Evolutionary conservation across 164 flowering plant genomes (phyloP).

Genomic region (Pachysandra terminalis): DNA sequence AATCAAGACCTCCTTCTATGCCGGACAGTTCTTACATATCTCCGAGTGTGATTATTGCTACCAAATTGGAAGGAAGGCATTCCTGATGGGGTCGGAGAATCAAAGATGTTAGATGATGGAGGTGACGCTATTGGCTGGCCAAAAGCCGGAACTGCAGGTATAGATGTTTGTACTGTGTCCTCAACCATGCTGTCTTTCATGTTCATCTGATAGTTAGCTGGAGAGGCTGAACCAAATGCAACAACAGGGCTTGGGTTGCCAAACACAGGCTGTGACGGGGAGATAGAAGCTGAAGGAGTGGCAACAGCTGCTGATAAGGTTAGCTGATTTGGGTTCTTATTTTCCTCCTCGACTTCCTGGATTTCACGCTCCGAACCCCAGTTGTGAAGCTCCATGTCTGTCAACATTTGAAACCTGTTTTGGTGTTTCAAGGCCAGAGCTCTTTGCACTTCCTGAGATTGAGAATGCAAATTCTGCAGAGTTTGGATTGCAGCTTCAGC

Average conservation of each 20-base stretch:
- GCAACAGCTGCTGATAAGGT: constrained; percentile 41
- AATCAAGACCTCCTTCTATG: no score
- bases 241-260: constrained; percentile 28
- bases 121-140: no score
- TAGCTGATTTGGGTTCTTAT: constrained; percentile 45
- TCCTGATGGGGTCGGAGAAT: constrained; percentile 33
- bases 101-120: constrained; percentile 41
- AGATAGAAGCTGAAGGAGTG: constrained; percentile 19
- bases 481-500: constrained; percentile 54
- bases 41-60: no score
- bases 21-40: no score
- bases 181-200: constrained; percentile 95
- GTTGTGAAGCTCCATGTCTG: constrained; percentile 57
- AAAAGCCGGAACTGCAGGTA: no score
- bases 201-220: constrained; percentile 67
- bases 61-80: constrained; percentile 55
- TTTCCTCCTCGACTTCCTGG: constrained; percentile 45
- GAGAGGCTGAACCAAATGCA: constrained; percentile 36
- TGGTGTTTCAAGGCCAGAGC: constrained; percentile 55
- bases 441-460: constrained; percentile 73
- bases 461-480: constrained; percentile 53
- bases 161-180: constrained; percentile 58
- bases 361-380: constrained; percentile 51
- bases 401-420: constrained; percentile 52
- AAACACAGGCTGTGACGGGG: constrained; percentile 36